A percentile compares a stretch with the other conserved stretches of the same genome.
These are phyloP conservation scores for Linanthus parryae DNA, from an alignment of 148 eudicot species.

Conservation along the genomic window DNA sequence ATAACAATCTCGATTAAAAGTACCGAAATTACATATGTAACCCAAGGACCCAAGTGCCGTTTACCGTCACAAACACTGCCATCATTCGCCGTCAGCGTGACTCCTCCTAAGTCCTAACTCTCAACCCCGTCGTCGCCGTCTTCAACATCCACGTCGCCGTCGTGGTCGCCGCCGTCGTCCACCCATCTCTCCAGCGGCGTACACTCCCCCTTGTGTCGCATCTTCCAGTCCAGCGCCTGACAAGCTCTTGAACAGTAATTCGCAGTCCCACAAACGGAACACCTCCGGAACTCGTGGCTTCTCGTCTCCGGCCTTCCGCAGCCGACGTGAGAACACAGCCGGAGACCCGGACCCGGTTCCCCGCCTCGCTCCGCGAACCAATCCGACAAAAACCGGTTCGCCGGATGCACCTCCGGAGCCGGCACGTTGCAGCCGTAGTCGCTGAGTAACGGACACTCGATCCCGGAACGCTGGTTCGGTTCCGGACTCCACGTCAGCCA, in stretches of 20 bases:
- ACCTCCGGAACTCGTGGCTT: constrained; percentile 56
- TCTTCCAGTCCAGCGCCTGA: constrained; percentile 69
- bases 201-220: constrained; percentile 53
- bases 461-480: constrained; percentile 12
- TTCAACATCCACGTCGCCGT: constrained; percentile 10
- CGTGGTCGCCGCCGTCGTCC: constrained; percentile 18
- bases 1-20: too few relatives aligned
- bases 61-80: too few relatives aligned
- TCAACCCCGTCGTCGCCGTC: constrained; percentile 12
- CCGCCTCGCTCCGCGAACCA: constrained; percentile 44
- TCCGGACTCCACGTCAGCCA: constrained; percentile 31
- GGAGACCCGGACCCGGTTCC: constrained; percentile 26
- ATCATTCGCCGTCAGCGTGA: too few relatives aligned
- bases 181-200: constrained; percentile 39
- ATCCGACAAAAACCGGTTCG: constrained; percentile 52
- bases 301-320: constrained; percentile 70
- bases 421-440: constrained; percentile 90
- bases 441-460: constrained; percentile 61
- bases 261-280: constrained; percentile 58
- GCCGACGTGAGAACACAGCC: constrained; percentile 47
- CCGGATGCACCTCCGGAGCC: constrained; percentile 64
- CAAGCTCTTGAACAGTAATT: constrained; percentile 71
- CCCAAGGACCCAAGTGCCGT: too few relatives aligned
- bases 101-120: too few relatives aligned
- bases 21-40: too few relatives aligned